These are phyloP conservation scores for Phtheirospermum japonicum DNA, from an alignment of 257 asterid genomes.

Conservation along the genomic window DNA sequence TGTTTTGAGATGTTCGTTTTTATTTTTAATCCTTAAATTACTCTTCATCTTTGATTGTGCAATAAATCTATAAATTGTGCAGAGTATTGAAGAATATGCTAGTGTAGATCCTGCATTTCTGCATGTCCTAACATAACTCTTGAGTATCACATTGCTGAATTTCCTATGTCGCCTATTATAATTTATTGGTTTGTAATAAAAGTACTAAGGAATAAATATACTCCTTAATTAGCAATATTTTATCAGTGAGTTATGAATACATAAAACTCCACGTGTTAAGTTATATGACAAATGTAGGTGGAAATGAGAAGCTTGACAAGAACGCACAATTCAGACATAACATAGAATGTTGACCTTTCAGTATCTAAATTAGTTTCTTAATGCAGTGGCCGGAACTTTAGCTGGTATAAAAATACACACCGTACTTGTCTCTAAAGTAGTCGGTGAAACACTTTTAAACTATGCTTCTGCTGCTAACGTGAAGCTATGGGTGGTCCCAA, in stretches of 20 bases:
- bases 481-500: constrained; percentile 64
- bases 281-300: no score
- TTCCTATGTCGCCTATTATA: no score
- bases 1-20: no score
- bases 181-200: no score
- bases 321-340: no score
- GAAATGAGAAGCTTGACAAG: no score
- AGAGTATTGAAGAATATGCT: no score
- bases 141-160: no score
- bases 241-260: not conserved
- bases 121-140: not conserved
- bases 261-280: no score
- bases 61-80: no score
- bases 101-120: not conserved
- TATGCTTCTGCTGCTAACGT: constrained; percentile 43
- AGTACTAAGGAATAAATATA: no score
- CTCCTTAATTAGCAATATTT: not conserved
- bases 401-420: constrained; percentile 64
- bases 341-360: no score
- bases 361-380: not conserved
- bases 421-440: constrained; percentile 58
- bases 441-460: constrained; percentile 52
- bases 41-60: not conserved
- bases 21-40: not conserved
- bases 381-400: constrained; percentile 79